Evolutionary conservation across 495 filamentous ascomycete species (phyloP), one percentile per base, ranked within the genome.

Genomic region (Neurospora hispaniola): DNA sequence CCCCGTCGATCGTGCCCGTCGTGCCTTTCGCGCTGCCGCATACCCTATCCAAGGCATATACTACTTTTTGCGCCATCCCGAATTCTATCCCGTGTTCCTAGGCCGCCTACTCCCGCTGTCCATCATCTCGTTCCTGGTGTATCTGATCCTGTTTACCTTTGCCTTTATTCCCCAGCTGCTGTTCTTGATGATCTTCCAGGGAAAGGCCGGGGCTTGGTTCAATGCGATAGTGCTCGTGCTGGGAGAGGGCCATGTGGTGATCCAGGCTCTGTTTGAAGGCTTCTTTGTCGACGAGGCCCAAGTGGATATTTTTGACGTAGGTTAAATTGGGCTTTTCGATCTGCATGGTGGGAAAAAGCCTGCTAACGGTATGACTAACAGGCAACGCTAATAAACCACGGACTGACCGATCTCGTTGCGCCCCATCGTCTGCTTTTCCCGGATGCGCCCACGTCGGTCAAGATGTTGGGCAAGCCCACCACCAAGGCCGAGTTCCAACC

Each of bases 241-340:
- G 27, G 91, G 89, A 71, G 96, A 98, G 78, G 91, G 90, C 41
- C 88, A 92, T 4, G 90, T 93, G 1, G 85, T 98, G 48, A 91
- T 95, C 42, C 92, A 90, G 66, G 81, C 92, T 38, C 80, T 97
- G 12, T 90, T 93, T 54, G 92, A 94, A 75, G 89, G 90, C 11
- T 94, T 95, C 76, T 84, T 97, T 69, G 90, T 96, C 16, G 90
- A 95, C 72, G 92, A 94, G 71, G 89, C 90, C 11, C 87, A 97
- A 3, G 86, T 96, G n/a, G 93, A 99, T 78, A 92, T 93, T 8
- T 99, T 98, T 74, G 96, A 99, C 82, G 93, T 90, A 71, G 85
- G 91, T 70, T 16, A 3, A 85, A 90, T 69, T 16, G 5, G 40
- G 42, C 46, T 41, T 75, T 76, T 85, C 5, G 38, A 86, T 0